These are phyloP conservation scores for Prunus mira DNA, from an alignment of 306 rosid genomes.

Conservation along the genomic window DNA sequence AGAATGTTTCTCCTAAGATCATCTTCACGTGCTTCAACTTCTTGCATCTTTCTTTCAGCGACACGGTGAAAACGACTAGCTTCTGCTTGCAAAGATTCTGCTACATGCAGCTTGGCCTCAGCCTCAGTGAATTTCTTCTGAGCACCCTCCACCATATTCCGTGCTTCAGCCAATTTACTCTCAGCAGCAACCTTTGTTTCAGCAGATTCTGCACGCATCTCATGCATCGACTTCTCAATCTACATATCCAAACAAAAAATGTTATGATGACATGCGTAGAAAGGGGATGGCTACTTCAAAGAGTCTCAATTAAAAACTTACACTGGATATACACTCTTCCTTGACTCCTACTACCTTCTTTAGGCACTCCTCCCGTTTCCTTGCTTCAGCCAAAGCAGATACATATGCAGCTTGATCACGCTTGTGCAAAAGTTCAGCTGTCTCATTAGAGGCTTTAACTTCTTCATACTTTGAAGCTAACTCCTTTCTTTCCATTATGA, in stretches of 20 bases:
- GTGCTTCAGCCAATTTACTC: conserved; percentile 71
- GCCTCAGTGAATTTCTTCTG: conserved; percentile 63
- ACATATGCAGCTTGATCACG: conserved; percentile 58
- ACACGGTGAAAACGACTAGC: conserved; percentile 55
- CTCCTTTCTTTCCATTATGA: conserved; percentile 80
- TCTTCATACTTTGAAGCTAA: conserved; percentile 61
- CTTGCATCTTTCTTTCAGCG: conserved; percentile 86
- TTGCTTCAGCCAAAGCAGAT: conserved; percentile 68
- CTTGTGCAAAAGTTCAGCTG: conserved; percentile 54
- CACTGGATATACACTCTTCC: conserved; percentile 92
- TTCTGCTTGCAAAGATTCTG: conserved; percentile 76
- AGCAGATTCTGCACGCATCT: conserved; percentile 89
- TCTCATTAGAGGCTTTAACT: conserved; percentile 52
- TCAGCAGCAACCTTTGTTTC: conserved; percentile 91
- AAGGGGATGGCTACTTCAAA: background rate
- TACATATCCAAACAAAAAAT: conserved; percentile 20
- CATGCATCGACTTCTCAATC: conserved; percentile 93
- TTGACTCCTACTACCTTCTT: conserved; percentile 74
- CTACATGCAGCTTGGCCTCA: conserved; percentile 62
- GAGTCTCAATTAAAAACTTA: conserved; percentile 42
- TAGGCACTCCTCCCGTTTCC: conserved; percentile 74
- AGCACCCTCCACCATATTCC: conserved; percentile 58
- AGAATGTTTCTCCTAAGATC: conserved; percentile 67
- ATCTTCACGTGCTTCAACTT: conserved; percentile 93
- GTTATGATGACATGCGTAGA: background rate